A percentile compares a stretch with the other conserved stretches of the same genome.
Evolutionary conservation across 148 eudicot species (phyloP).

Genomic region (Vaccinium corymbosum): DNA sequence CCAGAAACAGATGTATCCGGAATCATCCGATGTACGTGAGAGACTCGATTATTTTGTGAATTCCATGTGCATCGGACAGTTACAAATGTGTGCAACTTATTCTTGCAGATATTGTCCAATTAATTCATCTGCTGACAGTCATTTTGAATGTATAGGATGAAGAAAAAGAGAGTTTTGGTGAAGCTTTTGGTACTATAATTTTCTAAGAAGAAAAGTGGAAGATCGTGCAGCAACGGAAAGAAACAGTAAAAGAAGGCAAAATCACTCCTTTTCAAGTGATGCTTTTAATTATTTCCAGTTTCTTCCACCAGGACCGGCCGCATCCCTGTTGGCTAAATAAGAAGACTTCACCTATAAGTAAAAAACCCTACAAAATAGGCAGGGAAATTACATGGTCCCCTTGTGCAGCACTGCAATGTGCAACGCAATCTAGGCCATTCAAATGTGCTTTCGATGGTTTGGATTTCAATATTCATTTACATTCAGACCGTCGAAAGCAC

Average conservation of each 20-base stretch:
- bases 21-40: background rate
- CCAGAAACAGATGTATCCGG: background rate
- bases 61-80: background rate
- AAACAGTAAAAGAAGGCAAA: background rate
- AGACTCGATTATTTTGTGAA: background rate
- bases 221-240: background rate
- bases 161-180: background rate
- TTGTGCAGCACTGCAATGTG: too few species aligned
- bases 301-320: background rate
- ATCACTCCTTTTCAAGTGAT: background rate
- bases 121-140: too few species aligned
- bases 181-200: conserved; percentile 2
- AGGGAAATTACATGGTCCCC: too few species aligned
- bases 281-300: background rate
- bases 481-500: too few species aligned
- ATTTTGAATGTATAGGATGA: background rate
- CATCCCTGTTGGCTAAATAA: background rate
- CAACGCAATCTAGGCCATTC: too few species aligned
- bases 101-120: background rate
- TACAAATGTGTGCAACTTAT: background rate
- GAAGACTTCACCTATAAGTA: background rate
- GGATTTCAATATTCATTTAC: too few species aligned
- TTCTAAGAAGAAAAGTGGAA: background rate
- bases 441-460: too few species aligned
- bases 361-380: too few species aligned